phyloP scores from a whole-genome alignment of 192 early-diverging fungal species.

The Mortierella antarctica region DNA sequence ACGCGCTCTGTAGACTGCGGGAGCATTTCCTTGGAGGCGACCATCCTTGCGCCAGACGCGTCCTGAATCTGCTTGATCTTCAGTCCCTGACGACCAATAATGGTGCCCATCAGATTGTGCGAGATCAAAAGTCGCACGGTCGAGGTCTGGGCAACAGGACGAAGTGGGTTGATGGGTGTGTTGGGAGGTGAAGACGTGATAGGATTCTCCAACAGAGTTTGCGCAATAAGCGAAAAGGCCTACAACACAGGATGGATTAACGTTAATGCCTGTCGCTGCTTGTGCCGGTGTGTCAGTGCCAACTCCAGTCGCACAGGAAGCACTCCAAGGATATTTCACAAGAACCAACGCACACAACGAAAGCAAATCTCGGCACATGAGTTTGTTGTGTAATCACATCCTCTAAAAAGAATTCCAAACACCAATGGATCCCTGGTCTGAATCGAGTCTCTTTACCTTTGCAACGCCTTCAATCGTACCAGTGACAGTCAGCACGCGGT shows the following conservation, averaged over 20 bases:
- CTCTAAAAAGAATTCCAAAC: background rate
- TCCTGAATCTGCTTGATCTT: slow-evolving; percentile 98
- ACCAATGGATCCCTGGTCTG: background rate
- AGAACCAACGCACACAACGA: too few species aligned
- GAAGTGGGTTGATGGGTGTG: slow-evolving; percentile 61
- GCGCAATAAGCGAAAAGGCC: slow-evolving; percentile 88
- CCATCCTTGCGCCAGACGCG: slow-evolving; percentile 84
- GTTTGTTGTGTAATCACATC: background rate
- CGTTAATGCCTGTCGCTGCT: too few species aligned
- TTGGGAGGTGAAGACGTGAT: slow-evolving; percentile 64
- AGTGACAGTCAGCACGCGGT: slow-evolving; percentile 83
- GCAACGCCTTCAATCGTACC: slow-evolving; percentile 79
- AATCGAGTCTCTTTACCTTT: slow-evolving; percentile 55
- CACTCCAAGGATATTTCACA: too few species aligned
- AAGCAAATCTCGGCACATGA: background rate
- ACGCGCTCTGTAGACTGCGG: slow-evolving; percentile 95
- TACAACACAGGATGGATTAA: slow-evolving; percentile 20
- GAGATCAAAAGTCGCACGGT: slow-evolving; percentile 91
- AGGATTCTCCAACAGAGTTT: slow-evolving; percentile 81
- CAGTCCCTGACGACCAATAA: slow-evolving; percentile 93
- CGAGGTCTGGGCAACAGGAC: slow-evolving; percentile 59
- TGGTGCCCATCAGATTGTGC: slow-evolving; percentile 88
- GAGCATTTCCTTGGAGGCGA: slow-evolving; percentile 90
- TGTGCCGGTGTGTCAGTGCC: too few species aligned
- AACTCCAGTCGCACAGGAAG: too few species aligned